A percentile compares a stretch with the other conserved stretches of the same genome.
phyloP scores from a whole-genome alignment of 257 asterid species.

The Solanum chiquidenum region DNA sequence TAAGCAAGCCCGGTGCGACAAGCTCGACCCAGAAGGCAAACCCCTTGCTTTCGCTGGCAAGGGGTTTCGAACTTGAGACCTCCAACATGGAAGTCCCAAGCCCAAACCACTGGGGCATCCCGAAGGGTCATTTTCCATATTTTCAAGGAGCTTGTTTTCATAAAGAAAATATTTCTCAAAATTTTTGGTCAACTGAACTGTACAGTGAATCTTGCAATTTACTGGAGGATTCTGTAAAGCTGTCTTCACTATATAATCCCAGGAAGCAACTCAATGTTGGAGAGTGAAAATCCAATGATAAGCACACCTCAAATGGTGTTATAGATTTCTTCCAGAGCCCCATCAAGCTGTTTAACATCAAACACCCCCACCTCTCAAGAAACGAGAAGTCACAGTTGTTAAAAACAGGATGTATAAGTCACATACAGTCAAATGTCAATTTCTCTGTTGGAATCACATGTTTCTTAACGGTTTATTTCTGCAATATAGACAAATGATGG shows the following conservation, averaged over 20 bases:
- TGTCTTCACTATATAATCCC: neutral
- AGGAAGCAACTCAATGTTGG: neutral
- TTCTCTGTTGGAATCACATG: neutral
- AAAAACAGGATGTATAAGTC: neutral
- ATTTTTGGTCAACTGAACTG: neutral
- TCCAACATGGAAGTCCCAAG: too few relatives aligned
- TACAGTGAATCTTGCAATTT: neutral
- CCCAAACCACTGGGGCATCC: too few relatives aligned
- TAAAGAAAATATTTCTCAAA: neutral
- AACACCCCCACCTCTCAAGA: neutral
- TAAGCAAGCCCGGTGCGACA: too few relatives aligned
- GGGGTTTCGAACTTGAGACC: too few relatives aligned
- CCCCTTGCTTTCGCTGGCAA: too few relatives aligned
- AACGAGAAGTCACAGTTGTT: neutral
- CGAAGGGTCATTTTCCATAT: neutral
- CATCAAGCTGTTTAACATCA: neutral
- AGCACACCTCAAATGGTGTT: neutral
- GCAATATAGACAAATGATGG: conserved; percentile 53
- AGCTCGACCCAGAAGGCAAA: too few relatives aligned
- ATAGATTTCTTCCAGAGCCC: neutral
- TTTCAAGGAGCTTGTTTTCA: neutral
- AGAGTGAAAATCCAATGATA: neutral
- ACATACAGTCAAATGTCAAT: neutral
- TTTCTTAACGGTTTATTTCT: neutral
- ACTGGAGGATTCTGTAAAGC: neutral